phyloP scores from a whole-genome alignment of 208 protist species.

The Jaenimonas drosophilae region DNA sequence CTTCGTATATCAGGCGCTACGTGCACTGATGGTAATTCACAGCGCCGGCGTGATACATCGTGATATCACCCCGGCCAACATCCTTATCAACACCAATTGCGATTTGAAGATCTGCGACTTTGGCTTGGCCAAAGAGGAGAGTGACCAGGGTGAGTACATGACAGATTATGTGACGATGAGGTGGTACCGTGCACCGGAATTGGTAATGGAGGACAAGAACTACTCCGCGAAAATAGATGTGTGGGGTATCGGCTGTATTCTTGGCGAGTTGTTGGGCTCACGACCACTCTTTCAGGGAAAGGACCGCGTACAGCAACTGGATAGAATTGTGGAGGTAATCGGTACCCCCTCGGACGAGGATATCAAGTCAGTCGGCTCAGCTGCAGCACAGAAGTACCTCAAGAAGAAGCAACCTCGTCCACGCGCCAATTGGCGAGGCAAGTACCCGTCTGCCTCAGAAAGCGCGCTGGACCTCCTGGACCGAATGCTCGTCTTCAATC shows the following conservation, averaged over 20 bases:
- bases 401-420: slow-evolving; percentile 47
- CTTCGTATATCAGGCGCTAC: slow-evolving; percentile 94
- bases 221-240: slow-evolving; percentile 89
- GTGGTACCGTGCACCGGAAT: slow-evolving; percentile 92
- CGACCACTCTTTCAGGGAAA: slow-evolving; percentile 85
- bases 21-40: slow-evolving; percentile 92
- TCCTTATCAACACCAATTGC: slow-evolving; percentile 95
- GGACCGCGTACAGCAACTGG: slow-evolving; percentile 82
- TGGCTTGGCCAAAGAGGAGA: slow-evolving; percentile 85
- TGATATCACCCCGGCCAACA: slow-evolving; percentile 95
- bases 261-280: slow-evolving; percentile 81
- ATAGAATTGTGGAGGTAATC: slow-evolving; percentile 90
- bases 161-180: slow-evolving; percentile 94
- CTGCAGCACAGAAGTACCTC: slow-evolving; percentile 85
- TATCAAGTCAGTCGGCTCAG: slow-evolving; percentile 60
- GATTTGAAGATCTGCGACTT: slow-evolving; percentile 96
- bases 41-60: slow-evolving; percentile 92
- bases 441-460: slow-evolving; percentile 67
- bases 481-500: slow-evolving; percentile 91
- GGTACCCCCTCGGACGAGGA: slow-evolving; percentile 86
- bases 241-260: slow-evolving; percentile 87
- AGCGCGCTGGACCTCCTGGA: slow-evolving; percentile 86
- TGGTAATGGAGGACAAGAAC: slow-evolving; percentile 88
- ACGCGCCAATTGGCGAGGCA: slow-evolving; percentile 43
- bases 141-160: slow-evolving; percentile 83